Percentiles rank a stretch among this genome's conserved stretches.
These are phyloP conservation scores for Fraxinus latifolia DNA, from an alignment of 305 asterid genomes.

Conservation along the genomic window DNA sequence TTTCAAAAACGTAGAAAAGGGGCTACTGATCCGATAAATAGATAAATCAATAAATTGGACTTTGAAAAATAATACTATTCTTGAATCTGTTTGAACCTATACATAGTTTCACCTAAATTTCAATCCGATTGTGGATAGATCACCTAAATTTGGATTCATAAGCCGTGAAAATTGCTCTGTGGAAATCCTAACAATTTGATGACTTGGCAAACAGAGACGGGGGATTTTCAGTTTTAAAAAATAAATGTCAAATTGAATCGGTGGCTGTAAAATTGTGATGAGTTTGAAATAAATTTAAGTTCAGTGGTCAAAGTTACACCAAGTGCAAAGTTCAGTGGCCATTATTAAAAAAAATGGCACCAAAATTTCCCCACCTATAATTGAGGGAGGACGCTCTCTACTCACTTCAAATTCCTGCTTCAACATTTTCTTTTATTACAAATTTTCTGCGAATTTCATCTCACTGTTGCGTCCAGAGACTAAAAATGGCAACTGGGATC, in stretches of 20 bases:
- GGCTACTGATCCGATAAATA: no score
- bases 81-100: no score
- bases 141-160: no score
- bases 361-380: neutral
- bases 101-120: no score
- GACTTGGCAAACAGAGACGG: neutral
- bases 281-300: neutral
- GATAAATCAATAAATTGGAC: no score
- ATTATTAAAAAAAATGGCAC: neutral
- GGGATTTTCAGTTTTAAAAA: neutral
- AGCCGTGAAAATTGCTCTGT: no score
- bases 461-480: neutral
- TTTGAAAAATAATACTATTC: no score
- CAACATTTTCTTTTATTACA: neutral
- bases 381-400: neutral
- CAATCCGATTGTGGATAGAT: no score
- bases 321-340: neutral
- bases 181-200: neutral
- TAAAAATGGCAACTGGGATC: constrained; percentile 2
- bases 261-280: neutral
- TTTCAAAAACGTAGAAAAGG: no score
- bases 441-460: neutral
- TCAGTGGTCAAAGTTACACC: neutral
- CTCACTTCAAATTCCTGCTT: neutral
- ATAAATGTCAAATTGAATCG: neutral